Conservation (phyloP, 116 monocot genomes). For the Phalaenopsis hybrid region DNA sequence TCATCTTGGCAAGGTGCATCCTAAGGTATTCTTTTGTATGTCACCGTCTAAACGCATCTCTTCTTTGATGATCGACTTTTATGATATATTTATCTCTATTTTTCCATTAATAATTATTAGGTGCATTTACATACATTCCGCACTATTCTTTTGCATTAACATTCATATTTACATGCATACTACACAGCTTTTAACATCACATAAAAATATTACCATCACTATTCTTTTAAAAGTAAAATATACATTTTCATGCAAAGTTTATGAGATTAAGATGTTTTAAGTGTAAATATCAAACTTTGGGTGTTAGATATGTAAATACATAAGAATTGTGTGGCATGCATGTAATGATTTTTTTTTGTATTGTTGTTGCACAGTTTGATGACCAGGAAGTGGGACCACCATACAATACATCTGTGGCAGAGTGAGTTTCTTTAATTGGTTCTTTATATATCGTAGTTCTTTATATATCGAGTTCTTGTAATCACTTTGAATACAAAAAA, state of each 20-base stretch:
- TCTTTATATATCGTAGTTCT: neutral
- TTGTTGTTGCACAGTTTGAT: conserved; percentile 18
- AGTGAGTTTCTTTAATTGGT: conserved; percentile 17
- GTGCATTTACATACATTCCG: too few relatives aligned
- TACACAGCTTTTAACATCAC: too few relatives aligned
- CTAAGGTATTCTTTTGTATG: neutral
- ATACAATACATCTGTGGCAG: conserved; percentile 30
- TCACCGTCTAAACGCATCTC: neutral
- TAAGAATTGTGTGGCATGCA: too few relatives aligned
- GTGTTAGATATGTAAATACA: too few relatives aligned
- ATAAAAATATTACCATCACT: too few relatives aligned
- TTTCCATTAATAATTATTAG: neutral
- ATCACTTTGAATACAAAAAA: neutral
- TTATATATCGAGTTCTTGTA: neutral
- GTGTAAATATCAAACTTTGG: too few relatives aligned
- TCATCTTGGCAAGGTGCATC: neutral
- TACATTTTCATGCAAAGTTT: too few relatives aligned
- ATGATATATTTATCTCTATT: neutral
- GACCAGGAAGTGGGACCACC: conserved; percentile 39
- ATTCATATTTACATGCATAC: too few relatives aligned
- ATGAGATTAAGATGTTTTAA: too few relatives aligned
- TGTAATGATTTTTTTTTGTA: neutral
- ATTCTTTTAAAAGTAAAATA: too few relatives aligned
- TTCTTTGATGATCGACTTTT: neutral
- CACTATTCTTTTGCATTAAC: too few relatives aligned